A percentile compares a stretch with the other conserved stretches of the same genome.
phyloP scores from a whole-genome alignment of 441 rosid genomes.

The Adansonia gregorii region DNA sequence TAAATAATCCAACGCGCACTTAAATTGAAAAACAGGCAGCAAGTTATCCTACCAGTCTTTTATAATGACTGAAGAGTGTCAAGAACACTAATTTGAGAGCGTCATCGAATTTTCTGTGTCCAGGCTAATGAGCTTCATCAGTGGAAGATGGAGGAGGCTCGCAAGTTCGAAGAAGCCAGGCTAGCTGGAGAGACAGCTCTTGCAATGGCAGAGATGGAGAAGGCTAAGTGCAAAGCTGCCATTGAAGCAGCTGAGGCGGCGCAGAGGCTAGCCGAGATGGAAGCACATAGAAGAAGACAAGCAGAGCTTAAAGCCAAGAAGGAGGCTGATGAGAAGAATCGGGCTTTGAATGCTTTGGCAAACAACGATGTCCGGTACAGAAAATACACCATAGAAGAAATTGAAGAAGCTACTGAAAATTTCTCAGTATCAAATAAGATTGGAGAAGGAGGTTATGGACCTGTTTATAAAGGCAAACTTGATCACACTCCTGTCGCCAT shows the following conservation, averaged over 20 bases:
- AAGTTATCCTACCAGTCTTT: neutral
- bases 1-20: too few relatives aligned
- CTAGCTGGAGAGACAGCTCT: conserved; percentile 70
- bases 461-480: conserved; percentile 68
- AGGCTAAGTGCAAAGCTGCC: conserved; percentile 70
- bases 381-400: conserved; percentile 65
- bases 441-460: conserved; percentile 91
- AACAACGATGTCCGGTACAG: conserved; percentile 60
- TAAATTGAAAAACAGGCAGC: neutral
- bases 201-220: conserved; percentile 69
- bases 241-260: conserved; percentile 74
- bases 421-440: conserved; percentile 54
- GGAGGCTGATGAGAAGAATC: conserved; percentile 61
- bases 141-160: conserved; percentile 67
- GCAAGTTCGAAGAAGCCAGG: conserved; percentile 61
- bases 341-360: conserved; percentile 57
- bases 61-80: neutral
- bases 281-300: conserved; percentile 57
- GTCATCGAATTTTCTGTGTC: conserved; percentile 6
- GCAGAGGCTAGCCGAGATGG: conserved; percentile 62
- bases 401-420: conserved; percentile 65
- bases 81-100: neutral
- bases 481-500: conserved; percentile 82
- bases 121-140: conserved; percentile 69
- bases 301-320: conserved; percentile 61